phyloP scores from a whole-genome alignment of 371 early-diverging fungal species.

The Mortierella sp. region DNA sequence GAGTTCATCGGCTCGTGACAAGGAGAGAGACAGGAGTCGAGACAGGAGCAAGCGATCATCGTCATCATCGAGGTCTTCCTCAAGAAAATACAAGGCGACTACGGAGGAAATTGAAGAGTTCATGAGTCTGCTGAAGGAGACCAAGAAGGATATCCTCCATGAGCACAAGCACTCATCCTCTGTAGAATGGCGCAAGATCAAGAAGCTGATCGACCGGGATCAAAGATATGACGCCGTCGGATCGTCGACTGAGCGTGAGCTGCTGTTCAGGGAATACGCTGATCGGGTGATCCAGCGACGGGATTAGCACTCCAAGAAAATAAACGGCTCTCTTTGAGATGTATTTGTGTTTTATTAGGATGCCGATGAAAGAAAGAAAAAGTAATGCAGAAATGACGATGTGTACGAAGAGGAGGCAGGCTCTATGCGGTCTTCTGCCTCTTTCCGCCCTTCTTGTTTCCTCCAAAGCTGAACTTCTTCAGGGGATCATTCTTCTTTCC shows the following conservation, averaged over 20 bases:
- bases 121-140: conserved; percentile 43
- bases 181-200: conserved; percentile 53
- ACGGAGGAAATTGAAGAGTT: conserved; percentile 46
- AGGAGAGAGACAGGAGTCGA: conserved; percentile 1
- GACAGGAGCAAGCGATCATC: conserved; percentile 8
- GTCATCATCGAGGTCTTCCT: conserved; percentile 15
- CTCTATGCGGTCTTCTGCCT: conserved; percentile 46
- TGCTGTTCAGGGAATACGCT: conserved; percentile 45
- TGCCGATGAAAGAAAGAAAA: conserved; percentile 13
- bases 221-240: conserved; percentile 52
- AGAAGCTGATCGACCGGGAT: conserved; percentile 47
- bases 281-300: conserved; percentile 43
- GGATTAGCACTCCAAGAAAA: conserved; percentile 8
- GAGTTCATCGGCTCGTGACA: conserved; percentile 10
- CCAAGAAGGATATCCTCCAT: conserved; percentile 45
- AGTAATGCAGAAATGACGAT: conserved; percentile 4
- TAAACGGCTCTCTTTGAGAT: neutral
- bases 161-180: conserved; percentile 48
- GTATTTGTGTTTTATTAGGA: conserved; percentile 10
- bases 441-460: conserved; percentile 47
- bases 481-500: conserved; percentile 56
- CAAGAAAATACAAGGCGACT: conserved; percentile 47
- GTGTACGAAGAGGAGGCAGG: neutral
- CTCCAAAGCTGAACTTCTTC: conserved; percentile 50
- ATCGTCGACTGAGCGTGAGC: conserved; percentile 51